Percentiles rank a stretch among this genome's conserved stretches.
These are phyloP conservation scores for Bipolaris victoriae DNA, from an alignment of 2,329 filamentous ascomycete species.

Conservation along the genomic window DNA sequence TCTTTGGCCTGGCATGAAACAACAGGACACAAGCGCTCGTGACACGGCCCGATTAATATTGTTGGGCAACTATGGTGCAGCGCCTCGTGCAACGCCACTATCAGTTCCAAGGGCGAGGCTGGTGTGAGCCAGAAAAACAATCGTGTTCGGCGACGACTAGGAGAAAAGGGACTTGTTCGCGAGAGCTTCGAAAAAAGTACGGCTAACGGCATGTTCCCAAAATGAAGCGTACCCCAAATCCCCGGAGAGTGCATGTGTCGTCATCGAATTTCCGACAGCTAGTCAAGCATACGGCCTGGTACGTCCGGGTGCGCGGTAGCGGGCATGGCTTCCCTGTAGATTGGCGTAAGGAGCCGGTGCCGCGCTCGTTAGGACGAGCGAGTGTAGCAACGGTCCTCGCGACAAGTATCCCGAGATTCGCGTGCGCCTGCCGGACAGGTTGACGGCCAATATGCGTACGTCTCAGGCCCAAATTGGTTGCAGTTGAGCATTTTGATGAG, in stretches of 20 bases:
- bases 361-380: constrained; percentile 8
- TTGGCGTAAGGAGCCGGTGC: constrained; percentile 8
- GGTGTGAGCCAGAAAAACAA: neutral
- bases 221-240: neutral
- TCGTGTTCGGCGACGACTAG: neutral
- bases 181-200: neutral
- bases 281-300: neutral
- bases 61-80: constrained; percentile 2
- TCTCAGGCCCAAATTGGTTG: neutral
- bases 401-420: neutral
- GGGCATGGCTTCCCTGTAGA: neutral
- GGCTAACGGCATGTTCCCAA: neutral
- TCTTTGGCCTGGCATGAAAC: neutral
- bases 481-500: neutral
- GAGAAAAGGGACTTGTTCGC: neutral
- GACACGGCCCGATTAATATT: neutral
- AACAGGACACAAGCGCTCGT: neutral
- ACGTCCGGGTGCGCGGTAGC: neutral
- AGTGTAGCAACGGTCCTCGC: constrained; percentile 7
- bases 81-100: neutral
- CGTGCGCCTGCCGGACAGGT: neutral
- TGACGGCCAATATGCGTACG: neutral
- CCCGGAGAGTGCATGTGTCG: neutral
- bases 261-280: constrained; percentile 3
- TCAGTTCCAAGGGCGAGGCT: neutral